Evolutionary conservation across 106 monocot genomes (phyloP), one percentile per base, ranked within the genome.

Genomic region (Dendrobium catenatum): DNA sequence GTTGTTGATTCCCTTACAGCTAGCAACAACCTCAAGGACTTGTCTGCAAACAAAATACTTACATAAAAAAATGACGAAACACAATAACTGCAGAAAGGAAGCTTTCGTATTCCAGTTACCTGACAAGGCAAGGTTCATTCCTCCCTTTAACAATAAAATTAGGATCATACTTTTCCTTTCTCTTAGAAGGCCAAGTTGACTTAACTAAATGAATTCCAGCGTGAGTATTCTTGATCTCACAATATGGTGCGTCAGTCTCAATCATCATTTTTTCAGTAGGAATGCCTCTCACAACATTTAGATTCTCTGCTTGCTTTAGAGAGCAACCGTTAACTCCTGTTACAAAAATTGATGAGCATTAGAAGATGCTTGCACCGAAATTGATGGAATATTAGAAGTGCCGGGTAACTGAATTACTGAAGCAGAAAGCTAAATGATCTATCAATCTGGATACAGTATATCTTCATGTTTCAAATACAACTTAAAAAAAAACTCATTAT

Each of bases 171-270:
- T 95, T 99, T 68, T 99, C 99, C 77, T 99, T 99, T 82, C 95
- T 95, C 87, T 93, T 99, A 9, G 95, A 92, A 85, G 93, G 84
- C 99, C 99, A 93, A 73, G 80, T 85, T 41, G 93, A 88, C 84
- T 91, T 99, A 6, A 95, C 93, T 81, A 88, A 91, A 64, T 90
- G 77, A 75, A 90, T 80, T 44, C 95, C 99, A 78, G 99, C 99
- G 90, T 99, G 95, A 80, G 90, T 95, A 85, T 85, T 99, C 83
- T 84, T 95, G 20, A 99, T 95, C 67, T 95, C 99, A 85, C 99
- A 99, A 67, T 99, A 99, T 79, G 99, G 99, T 59, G 99, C 93
- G 68, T 95, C 99, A 48, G 99, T 99, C 77, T 99, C 99, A 85
- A 99, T 95, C 95, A 99, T 93, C 87, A 99, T 91, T 83, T 88